phyloP scores from a whole-genome alignment of 1,139 yeast species.

The Kurtzmaniella natalensis region DNA sequence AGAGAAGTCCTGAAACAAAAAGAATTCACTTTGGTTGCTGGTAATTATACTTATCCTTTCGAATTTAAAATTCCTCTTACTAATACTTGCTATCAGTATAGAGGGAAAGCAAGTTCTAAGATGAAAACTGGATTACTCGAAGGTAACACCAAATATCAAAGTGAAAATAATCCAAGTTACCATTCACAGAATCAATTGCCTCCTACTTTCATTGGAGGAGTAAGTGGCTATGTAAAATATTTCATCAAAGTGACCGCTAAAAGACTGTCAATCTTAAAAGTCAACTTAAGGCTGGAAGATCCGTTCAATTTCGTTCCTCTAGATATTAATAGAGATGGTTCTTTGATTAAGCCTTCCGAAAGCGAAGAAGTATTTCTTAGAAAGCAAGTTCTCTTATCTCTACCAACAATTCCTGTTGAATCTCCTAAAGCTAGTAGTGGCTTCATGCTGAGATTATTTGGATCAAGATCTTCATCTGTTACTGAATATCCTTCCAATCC shows the following conservation, averaged over 20 bases:
- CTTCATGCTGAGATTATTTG: conserved; percentile 2
- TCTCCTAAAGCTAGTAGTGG: too few species aligned
- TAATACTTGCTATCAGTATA: conserved; percentile 43
- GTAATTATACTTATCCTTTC: conserved; percentile 56
- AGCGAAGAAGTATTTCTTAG: conserved; percentile 38
- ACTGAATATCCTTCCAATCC: background rate
- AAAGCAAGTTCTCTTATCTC: conserved; percentile 30
- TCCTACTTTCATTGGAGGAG: conserved; percentile 48
- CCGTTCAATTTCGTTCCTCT: conserved; percentile 55
- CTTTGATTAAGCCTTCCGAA: conserved; percentile 13
- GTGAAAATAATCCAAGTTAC: conserved; percentile 12
- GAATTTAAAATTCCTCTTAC: conserved; percentile 50
- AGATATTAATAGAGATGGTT: conserved; percentile 26
- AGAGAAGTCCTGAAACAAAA: conserved; percentile 42
- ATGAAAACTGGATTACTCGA: background rate
- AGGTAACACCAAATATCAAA: conserved; percentile 9
- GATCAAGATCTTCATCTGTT: background rate
- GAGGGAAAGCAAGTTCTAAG: conserved; percentile 25
- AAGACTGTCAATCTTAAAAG: conserved; percentile 47
- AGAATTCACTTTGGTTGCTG: conserved; percentile 59
- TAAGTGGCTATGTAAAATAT: conserved; percentile 47
- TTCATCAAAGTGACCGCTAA: conserved; percentile 59
- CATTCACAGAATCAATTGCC: conserved; percentile 49
- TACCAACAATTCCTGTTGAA: too few species aligned
- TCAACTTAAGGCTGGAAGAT: conserved; percentile 44